Percentiles rank a stretch among this genome's conserved stretches.
Evolutionary conservation across 2,329 filamentous ascomycete genomes (phyloP).

Genomic region (Periconia macrospinosa): DNA sequence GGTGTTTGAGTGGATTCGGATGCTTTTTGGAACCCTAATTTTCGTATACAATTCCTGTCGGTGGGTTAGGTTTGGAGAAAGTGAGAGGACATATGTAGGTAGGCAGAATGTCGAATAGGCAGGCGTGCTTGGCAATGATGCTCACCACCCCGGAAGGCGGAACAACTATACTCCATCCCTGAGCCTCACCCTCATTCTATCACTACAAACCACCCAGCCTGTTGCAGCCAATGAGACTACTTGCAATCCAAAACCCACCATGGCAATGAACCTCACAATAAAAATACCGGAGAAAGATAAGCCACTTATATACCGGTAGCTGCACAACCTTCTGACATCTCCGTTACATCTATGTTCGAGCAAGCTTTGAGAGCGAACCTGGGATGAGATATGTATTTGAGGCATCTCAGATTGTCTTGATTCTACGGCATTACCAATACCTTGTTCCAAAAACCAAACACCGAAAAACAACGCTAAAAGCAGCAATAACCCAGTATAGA

Average conservation of each 20-base stretch:
- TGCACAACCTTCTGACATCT: too few species aligned
- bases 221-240: too few species aligned
- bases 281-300: too few species aligned
- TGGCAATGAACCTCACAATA: too few species aligned
- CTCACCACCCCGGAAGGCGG: neutral
- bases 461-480: neutral
- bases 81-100: neutral
- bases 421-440: neutral
- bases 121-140: constrained; percentile 4
- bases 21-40: neutral
- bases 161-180: neutral
- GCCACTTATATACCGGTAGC: too few species aligned
- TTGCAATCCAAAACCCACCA: too few species aligned
- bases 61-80: neutral
- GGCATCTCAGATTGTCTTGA: neutral
- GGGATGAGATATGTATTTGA: neutral
- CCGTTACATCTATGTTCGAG: neutral
- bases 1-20: neutral
- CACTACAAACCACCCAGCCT: neutral
- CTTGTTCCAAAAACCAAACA: neutral
- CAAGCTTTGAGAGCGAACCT: neutral
- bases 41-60: neutral
- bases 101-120: constrained; percentile 12
- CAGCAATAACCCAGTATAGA: neutral
- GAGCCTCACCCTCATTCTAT: neutral